phyloP scores from a whole-genome alignment of 1,139 yeast species.

The Suhomyces panamericanus region DNA sequence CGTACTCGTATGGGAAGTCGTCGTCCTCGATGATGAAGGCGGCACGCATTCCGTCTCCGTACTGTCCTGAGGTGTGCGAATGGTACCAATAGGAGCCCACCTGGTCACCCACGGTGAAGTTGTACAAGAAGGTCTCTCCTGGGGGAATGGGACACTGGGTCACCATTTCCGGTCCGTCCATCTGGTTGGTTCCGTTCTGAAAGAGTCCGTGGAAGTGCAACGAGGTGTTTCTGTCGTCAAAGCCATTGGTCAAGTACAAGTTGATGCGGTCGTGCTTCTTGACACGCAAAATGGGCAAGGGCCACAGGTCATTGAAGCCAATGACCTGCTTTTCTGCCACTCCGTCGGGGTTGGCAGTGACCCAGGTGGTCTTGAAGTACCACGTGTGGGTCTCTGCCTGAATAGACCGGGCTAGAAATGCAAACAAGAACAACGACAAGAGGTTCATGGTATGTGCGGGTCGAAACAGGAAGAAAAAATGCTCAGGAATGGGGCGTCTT shows the following conservation, averaged over 20 bases:
- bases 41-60: constrained; percentile 91
- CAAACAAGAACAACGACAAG: constrained; percentile 19
- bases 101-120: constrained; percentile 81
- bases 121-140: constrained; percentile 64
- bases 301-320: constrained; percentile 82
- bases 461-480: constrained; percentile 11
- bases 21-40: constrained; percentile 64
- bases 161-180: constrained; percentile 89
- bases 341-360: constrained; percentile 76
- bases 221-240: constrained; percentile 65
- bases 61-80: constrained; percentile 82
- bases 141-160: constrained; percentile 89
- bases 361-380: constrained; percentile 77
- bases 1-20: constrained; percentile 60
- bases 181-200: constrained; percentile 67
- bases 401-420: constrained; percentile 20
- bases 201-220: constrained; percentile 92
- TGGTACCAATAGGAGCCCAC: constrained; percentile 95
- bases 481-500: constrained; percentile 13
- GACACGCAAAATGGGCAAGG: constrained; percentile 76
- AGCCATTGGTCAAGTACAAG: constrained; percentile 67
- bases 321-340: constrained; percentile 60
- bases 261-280: constrained; percentile 75
- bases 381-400: constrained; percentile 60
- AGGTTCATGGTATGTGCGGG: constrained; percentile 17